Base-by-base conservation (phyloP, 352 stramenopile genomes). In the Peronosclerospora sorghi region DNA sequence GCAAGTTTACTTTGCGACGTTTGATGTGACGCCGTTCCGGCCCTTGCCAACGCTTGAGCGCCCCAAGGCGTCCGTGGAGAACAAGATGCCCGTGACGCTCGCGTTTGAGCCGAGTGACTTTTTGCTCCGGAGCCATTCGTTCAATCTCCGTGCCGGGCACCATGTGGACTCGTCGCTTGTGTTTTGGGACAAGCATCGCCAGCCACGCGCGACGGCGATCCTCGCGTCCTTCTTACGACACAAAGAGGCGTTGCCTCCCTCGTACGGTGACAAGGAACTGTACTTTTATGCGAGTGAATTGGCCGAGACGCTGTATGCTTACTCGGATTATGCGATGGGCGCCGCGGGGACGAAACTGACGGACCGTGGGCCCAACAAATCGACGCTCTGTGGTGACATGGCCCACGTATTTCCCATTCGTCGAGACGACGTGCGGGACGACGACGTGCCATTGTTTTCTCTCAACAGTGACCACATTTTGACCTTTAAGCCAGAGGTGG, bases 381-480 rank as follows among this genome's bases (percentile, higher is more conserved):
- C 46, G n/a, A 59, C 58, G 10, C 19, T 82, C 4, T 82, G 69
- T 39, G 69, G 69, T 29, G 66, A 82, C 23, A 59, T 64, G 42
- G 54, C 74, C 26, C 69, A 83, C 19, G 65, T 64, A 29, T 73
- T 66, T 37, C 69, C 66, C n/a, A 54, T 67, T 28, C 37, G 61
- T 15, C 44, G 35, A 18, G 45, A 59, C 10, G 49, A 28, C 4
- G 44, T 58, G 7, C 42, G 45, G 12, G 54, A 50, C 28, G 47
- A 65, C 24, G 45, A 65, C 13, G 47, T 67, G 1, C 53, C 55
- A 6, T 30, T 63, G 19, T 62, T 77, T n/a, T 81, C 75, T 49
- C 61, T 77, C 35, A 81, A 76, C 46, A 81, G 68, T 44, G 62
- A 81, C 52, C 53, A 62, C 23, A 70, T 81, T 28, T 52, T 68